Evolutionary conservation across 805 yeast species (phyloP).

Genomic region (Candida parachauliodes): DNA sequence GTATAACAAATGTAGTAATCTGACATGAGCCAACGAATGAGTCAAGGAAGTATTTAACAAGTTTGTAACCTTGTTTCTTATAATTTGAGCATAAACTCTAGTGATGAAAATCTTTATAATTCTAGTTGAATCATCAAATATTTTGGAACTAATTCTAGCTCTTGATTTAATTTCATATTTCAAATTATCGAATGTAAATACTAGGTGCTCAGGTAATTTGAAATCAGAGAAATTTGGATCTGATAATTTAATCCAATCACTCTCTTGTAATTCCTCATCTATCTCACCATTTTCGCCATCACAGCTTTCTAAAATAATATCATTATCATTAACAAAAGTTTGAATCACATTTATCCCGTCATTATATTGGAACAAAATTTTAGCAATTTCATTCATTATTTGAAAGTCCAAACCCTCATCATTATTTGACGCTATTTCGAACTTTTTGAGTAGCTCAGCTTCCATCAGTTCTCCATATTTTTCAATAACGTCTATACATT

Average conservation of each 20-base stretch:
- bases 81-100: conserved; percentile 71
- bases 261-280: conserved; percentile 42
- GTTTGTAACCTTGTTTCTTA: conserved; percentile 53
- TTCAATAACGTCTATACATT: conserved; percentile 47
- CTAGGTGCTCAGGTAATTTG: conserved; percentile 51
- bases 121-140: conserved; percentile 65
- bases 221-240: conserved; percentile 53
- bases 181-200: conserved; percentile 48
- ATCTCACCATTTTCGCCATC: conserved; percentile 27
- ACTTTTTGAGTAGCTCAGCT: conserved; percentile 59
- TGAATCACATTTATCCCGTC: conserved; percentile 82
- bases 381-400: conserved; percentile 75
- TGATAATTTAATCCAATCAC: conserved; percentile 55
- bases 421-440: conserved; percentile 59
- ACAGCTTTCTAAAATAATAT: conserved; percentile 42
- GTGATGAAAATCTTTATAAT: conserved; percentile 71
- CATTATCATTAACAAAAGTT: conserved; percentile 77
- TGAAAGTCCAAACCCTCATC: conserved; percentile 27
- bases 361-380: conserved; percentile 72
- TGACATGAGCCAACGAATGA: conserved; percentile 67
- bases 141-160: conserved; percentile 66
- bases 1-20: conserved; percentile 69
- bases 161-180: conserved; percentile 64
- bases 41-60: conserved; percentile 62
- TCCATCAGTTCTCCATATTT: conserved; percentile 78